Conservation (phyloP, 176 grass and related monocot genomes). For the Avena sativa region DNA sequence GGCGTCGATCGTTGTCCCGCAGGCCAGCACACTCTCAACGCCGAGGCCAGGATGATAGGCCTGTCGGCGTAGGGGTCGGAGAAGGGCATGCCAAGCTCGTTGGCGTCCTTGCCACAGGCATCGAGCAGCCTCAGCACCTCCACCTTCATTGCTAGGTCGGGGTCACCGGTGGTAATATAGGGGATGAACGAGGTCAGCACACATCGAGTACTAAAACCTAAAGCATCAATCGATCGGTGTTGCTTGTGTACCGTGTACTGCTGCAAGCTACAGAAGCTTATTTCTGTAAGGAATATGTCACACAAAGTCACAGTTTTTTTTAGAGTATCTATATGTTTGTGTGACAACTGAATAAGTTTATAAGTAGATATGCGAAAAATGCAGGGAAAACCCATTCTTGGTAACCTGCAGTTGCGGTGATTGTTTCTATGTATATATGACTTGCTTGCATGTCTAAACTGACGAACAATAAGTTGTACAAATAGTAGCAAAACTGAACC, state of each 20-base stretch:
- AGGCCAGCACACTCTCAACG: slow-evolving; percentile 63
- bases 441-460: neutral
- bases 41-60: slow-evolving; percentile 70
- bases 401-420: neutral
- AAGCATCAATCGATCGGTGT: neutral
- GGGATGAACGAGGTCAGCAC: slow-evolving; percentile 64
- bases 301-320: too few relatives aligned
- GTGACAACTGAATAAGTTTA: too few relatives aligned
- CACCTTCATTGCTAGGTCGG: slow-evolving; percentile 70
- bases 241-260: too few relatives aligned
- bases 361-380: too few relatives aligned
- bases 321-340: too few relatives aligned
- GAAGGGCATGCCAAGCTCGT: slow-evolving; percentile 86
- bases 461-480: neutral
- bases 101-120: slow-evolving; percentile 69
- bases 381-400: neutral
- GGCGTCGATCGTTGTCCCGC: slow-evolving; percentile 49
- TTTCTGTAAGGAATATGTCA: too few relatives aligned
- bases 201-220: neutral
- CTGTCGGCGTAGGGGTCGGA: slow-evolving; percentile 77
- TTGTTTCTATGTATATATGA: neutral
- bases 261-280: too few relatives aligned
- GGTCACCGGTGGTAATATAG: slow-evolving; percentile 91
- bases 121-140: slow-evolving; percentile 72
- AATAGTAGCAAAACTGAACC: neutral